Percentiles rank a stretch among this genome's conserved stretches.
phyloP scores from a whole-genome alignment of 2,329 filamentous ascomycete genomes.

The Alternaria sp. region DNA sequence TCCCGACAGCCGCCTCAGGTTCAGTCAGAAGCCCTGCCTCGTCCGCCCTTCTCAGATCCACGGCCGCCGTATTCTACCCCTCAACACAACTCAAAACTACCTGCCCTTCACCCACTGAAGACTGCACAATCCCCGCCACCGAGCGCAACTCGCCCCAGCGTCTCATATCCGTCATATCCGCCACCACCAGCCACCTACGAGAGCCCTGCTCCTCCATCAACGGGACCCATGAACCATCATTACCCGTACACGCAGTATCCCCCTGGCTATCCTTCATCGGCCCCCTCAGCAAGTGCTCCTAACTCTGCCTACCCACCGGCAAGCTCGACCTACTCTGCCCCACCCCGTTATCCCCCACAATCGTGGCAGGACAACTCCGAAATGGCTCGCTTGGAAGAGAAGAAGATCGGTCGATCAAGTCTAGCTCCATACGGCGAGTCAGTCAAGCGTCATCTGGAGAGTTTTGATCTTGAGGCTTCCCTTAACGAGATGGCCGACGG shows the following conservation, averaged over 20 bases:
- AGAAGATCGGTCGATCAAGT: conserved; percentile 42
- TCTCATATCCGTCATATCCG: conserved; percentile 40
- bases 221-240: conserved; percentile 48
- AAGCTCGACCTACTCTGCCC: conserved; percentile 49
- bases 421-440: conserved; percentile 52
- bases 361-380: conserved; percentile 49
- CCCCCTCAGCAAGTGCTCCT: conserved; percentile 43
- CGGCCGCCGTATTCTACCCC: conserved; percentile 36
- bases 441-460: conserved; percentile 69
- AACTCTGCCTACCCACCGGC: conserved; percentile 52
- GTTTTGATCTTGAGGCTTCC: conserved; percentile 64
- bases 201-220: conserved; percentile 40
- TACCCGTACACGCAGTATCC: conserved; percentile 52
- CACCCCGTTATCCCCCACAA: conserved; percentile 42
- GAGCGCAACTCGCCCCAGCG: conserved; percentile 28
- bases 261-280: conserved; percentile 49
- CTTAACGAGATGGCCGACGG: conserved; percentile 58
- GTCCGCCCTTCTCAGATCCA: conserved; percentile 37
- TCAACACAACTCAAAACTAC: conserved; percentile 43
- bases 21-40: conserved; percentile 37
- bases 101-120: conserved; percentile 46
- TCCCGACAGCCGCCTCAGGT: conserved; percentile 38
- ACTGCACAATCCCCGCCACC: conserved; percentile 45
- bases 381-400: conserved; percentile 42
- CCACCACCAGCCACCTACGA: conserved; percentile 47